Evolutionary conservation across 345 rosid genomes (phyloP).

Genomic region (Clarkia xantiana): DNA sequence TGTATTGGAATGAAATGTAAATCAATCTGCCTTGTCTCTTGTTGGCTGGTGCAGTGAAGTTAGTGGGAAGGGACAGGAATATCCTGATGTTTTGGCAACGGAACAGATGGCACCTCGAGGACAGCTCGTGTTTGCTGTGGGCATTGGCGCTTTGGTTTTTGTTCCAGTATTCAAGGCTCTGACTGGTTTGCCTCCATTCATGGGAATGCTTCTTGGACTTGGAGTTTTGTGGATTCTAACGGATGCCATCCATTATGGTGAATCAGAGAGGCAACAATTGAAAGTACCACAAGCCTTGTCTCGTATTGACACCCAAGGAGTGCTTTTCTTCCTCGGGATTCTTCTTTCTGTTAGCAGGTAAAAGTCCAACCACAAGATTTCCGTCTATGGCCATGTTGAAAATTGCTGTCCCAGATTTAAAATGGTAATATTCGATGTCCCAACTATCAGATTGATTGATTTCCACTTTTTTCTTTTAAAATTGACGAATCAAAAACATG

Average conservation of each 20-base stretch:
- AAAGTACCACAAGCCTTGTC: constrained; percentile 98
- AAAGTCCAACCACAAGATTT: no score
- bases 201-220: constrained; percentile 90
- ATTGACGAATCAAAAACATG: no score
- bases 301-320: constrained; percentile 87
- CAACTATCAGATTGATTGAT: no score
- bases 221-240: constrained; percentile 97
- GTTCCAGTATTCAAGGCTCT: constrained; percentile 88
- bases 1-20: background rate
- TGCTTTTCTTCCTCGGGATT: constrained; percentile 86
- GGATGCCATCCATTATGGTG: constrained; percentile 91
- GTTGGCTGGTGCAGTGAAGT: constrained; percentile 51
- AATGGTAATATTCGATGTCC: no score
- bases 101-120: constrained; percentile 97
- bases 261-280: constrained; percentile 72
- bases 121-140: constrained; percentile 67
- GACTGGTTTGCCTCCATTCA: constrained; percentile 91
- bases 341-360: constrained; percentile 90
- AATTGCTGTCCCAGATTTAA: no score
- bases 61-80: constrained; percentile 60
- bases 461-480: no score
- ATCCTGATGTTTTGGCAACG: constrained; percentile 49
- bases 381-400: no score
- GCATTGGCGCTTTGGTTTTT: constrained; percentile 75
- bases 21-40: constrained; percentile 4